phyloP scores from a whole-genome alignment of 2,329 filamentous ascomycete species.

The Penicillium verrucosum region DNA sequence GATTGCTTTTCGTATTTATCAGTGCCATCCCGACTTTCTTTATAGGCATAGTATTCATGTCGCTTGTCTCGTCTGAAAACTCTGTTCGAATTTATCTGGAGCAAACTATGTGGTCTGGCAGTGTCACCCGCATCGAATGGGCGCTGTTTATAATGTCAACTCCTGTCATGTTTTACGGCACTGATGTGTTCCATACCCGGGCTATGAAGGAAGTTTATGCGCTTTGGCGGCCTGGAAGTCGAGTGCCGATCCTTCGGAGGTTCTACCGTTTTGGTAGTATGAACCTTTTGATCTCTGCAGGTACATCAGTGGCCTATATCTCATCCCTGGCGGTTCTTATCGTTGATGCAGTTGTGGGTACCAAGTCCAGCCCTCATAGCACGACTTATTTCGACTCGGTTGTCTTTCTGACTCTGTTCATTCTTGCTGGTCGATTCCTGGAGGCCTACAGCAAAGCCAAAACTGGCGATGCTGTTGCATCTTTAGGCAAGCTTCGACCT shows the following conservation, averaged over 20 bases:
- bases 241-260: constrained; percentile 66
- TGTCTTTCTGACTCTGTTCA: constrained; percentile 84
- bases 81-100: constrained; percentile 63
- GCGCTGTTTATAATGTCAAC: constrained; percentile 77
- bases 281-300: constrained; percentile 89
- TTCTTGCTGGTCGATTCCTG: constrained; percentile 59
- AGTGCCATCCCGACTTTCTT: constrained; percentile 79
- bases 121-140: constrained; percentile 72
- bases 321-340: constrained; percentile 77
- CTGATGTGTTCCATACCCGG: constrained; percentile 77
- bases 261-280: constrained; percentile 96
- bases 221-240: constrained; percentile 74
- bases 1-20: constrained; percentile 66
- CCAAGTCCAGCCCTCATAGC: constrained; percentile 48
- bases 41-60: constrained; percentile 90
- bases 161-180: constrained; percentile 80
- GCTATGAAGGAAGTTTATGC: constrained; percentile 74
- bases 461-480: constrained; percentile 79
- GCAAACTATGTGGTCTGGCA: constrained; percentile 65
- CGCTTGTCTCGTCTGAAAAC: constrained; percentile 62
- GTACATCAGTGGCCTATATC: constrained; percentile 82
- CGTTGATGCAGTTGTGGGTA: constrained; percentile 46
- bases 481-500: constrained; percentile 73
- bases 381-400: constrained; percentile 86
- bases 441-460: constrained; percentile 91